Base-by-base conservation (phyloP, 768 basidiomycete genomes). In the Coprinopsis marcescibilis region DNA sequence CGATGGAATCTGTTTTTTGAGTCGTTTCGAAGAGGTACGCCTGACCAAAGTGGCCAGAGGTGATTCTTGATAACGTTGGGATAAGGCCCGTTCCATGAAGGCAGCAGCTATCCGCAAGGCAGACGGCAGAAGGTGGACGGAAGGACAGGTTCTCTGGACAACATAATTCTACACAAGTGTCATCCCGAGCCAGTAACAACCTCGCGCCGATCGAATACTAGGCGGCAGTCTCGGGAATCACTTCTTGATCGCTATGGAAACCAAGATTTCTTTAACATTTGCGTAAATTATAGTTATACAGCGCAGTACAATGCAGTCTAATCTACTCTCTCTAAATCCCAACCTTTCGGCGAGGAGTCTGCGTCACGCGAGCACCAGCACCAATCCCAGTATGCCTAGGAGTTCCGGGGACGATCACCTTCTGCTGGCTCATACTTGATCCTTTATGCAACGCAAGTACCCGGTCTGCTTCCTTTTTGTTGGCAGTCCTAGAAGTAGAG, bases 391-490 rank as follows among this genome's bases (percentile, higher is more conserved):
- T 68, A 60, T 85, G 82, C 53, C 83, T 72, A 10, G 89, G 88
- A 6, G 89, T 91, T 15, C 88, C 87, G 23, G 88, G 88, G 6
- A 89, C 77, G 41, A 85, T 83, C 30, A 90, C 77, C 62, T 81
- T 80, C 2, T 82, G 70, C 46, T 64, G 64, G 44, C 78, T 75
- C 2, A 77, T 75, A 34, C 68, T 69, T 3, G 77, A 64, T 0
- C 72, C 72, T 57, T 83, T 78, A 0, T 78, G 76, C 49, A 79
- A 57, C 7, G 73, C 80, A 45, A 81, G 79, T 15, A 71, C 75
- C 25, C 72, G 76, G 59, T 81, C 75, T 66, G 75, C 78, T 17
- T 84, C 82, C 36, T 68, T 62, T 62, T 85, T 89, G 40, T 33
- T 48, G 23, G 36, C 10, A 35, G 37, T 53, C 33, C 17, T 21